Base-by-base conservation (phyloP, 2,329 filamentous ascomycete species). In the Ascochyta rabiei region DNA sequence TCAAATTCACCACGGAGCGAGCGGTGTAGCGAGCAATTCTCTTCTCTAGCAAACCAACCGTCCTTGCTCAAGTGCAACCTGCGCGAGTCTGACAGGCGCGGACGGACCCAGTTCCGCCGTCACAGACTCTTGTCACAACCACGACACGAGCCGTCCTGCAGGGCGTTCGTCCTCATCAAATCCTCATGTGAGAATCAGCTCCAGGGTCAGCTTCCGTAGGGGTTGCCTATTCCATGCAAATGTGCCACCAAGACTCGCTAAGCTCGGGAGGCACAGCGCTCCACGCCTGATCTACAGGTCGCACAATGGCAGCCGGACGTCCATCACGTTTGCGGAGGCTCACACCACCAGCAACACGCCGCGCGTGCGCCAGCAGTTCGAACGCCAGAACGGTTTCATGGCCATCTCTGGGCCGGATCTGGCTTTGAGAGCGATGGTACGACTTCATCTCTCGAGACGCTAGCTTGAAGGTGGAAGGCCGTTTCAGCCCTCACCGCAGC, bases 21-120 rank as follows among this genome's bases (percentile, higher is more conserved):
- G 52, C 52, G 46, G 52, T 49, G 52, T 45, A 35, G 34, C 52
- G 46, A 48, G 30, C 46, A 46, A 42, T 46, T 46, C 33, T 7
- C 41, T 50, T 30, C 41, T 46, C 37, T 55, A 46, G 52, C 41
- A 41, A 55, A 55, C 50, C 52, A 41, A 23, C 46, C 52, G 42
- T 26, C 41, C 24, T 34, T 30, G 30, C 34, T 30, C 28, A 35
- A 28, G 45, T 30, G 41, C 37, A 46, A 41, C 13, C 42, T 19
- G 46, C 50, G 46, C 46, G 31, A 50, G 35, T 49, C 37, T 49
- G 46, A 47, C 52, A 55, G 46, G 46, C 16, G 52, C 46, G 35
- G 35, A 38, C 39, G 24, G 37, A 23, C 47, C 34, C 45, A 46
- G 24, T 41, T 41, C 46, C 35, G 23, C 41, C 28, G 6, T 23